phyloP scores from a whole-genome alignment of 306 rosid genomes.

The Abrus precatorius region DNA sequence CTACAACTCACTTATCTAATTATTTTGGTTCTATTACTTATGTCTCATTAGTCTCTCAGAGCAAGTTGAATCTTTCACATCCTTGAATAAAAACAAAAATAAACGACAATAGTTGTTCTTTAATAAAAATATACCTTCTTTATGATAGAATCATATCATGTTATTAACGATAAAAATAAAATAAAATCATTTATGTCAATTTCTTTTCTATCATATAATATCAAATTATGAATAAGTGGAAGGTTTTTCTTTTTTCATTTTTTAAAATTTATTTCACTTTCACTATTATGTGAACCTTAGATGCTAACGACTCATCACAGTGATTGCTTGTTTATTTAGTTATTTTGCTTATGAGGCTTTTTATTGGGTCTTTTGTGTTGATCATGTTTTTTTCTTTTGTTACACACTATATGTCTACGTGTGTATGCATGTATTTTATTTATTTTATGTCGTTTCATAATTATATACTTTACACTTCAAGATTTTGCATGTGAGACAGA shows the following conservation, averaged over 20 bases:
- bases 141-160: too few relatives aligned
- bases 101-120: too few relatives aligned
- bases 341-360: not conserved
- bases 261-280: not conserved
- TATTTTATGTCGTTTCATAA: slow-evolving; percentile 5
- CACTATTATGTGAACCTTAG: not conserved
- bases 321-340: too few relatives aligned
- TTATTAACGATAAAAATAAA: too few relatives aligned
- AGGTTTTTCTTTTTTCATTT: not conserved
- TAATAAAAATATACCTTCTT: too few relatives aligned
- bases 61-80: slow-evolving; percentile 20
- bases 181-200: too few relatives aligned
- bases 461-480: slow-evolving; percentile 4
- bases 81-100: too few relatives aligned
- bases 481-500: not conserved
- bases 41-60: slow-evolving; percentile 37
- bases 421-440: not conserved
- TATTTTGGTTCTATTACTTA: slow-evolving; percentile 40
- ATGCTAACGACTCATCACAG: slow-evolving; percentile 38
- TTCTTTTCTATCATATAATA: too few relatives aligned
- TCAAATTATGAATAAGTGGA: too few relatives aligned
- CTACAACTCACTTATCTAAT: slow-evolving; percentile 47
- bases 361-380: not conserved
- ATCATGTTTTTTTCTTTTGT: slow-evolving; percentile 1
- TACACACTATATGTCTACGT: not conserved